Percentiles rank a stretch among this genome's conserved stretches.
Evolutionary conservation across 2,329 filamentous ascomycete species (phyloP).

Genomic region (Colletotrichum tofieldiae): DNA sequence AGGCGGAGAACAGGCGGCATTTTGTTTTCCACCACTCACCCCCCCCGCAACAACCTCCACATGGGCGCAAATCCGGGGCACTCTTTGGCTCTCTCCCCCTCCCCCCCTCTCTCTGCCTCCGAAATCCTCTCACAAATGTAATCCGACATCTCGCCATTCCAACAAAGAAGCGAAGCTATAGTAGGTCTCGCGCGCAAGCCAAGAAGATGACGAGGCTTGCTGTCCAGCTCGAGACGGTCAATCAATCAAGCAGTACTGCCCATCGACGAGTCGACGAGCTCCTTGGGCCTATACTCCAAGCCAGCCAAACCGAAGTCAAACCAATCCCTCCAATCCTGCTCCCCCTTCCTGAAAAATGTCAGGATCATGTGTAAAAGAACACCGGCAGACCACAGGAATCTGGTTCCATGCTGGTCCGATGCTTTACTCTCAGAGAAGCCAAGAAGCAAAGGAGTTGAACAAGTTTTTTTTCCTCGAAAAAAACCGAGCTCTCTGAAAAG

Average conservation of each 20-base stretch:
- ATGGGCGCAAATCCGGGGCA: slow-evolving; percentile 15
- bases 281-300: slow-evolving; percentile 37
- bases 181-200: slow-evolving; percentile 36
- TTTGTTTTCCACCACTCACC: slow-evolving; percentile 10
- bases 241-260: slow-evolving; percentile 28
- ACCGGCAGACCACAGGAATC: slow-evolving; percentile 42
- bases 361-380: slow-evolving; percentile 25
- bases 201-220: slow-evolving; percentile 20
- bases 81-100: neutral
- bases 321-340: slow-evolving; percentile 33
- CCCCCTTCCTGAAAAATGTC: slow-evolving; percentile 16
- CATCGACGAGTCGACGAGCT: slow-evolving; percentile 26
- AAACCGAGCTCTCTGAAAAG: slow-evolving; percentile 30
- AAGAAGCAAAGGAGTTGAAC: slow-evolving; percentile 41
- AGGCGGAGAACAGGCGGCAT: slow-evolving; percentile 16
- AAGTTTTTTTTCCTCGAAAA: slow-evolving; percentile 32
- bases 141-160: slow-evolving; percentile 32
- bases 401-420: slow-evolving; percentile 18
- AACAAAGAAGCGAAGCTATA: slow-evolving; percentile 38
- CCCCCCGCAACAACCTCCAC: slow-evolving; percentile 12
- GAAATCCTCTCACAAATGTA: slow-evolving; percentile 30
- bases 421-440: slow-evolving; percentile 42
- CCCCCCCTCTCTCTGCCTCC: neutral
- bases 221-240: slow-evolving; percentile 17
- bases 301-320: slow-evolving; percentile 26